Conservation (phyloP, 108 stramenopile genomes). For the Schizochytrium sp. region DNA sequence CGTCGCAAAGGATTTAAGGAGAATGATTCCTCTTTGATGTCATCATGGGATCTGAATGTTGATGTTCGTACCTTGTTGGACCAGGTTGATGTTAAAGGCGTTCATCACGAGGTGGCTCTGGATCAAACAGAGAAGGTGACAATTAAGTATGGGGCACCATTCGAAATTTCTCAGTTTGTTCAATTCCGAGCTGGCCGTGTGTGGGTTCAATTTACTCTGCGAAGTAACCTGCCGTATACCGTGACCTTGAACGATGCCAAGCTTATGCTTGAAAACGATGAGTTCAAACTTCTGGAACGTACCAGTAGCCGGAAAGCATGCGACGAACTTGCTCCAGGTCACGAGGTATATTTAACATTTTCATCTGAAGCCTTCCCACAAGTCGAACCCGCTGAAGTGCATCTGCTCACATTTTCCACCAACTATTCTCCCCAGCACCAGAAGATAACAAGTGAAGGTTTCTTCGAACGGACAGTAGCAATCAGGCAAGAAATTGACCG, state of each 20-base stretch:
- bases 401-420: background rate
- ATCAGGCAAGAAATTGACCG: conserved; percentile 6
- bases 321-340: background rate
- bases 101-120: background rate
- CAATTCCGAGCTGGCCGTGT: background rate
- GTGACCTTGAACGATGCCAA: background rate
- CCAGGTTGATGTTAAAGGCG: conserved; percentile 4
- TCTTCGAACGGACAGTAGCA: conserved; percentile 1
- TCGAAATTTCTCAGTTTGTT: conserved; percentile 28
- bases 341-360: background rate
- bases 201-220: conserved; percentile 10
- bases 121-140: conserved; percentile 13
- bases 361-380: background rate
- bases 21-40: background rate
- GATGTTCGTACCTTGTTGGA: background rate
- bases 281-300: background rate
- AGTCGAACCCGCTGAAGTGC: background rate
- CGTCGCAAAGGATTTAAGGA: conserved; percentile 9
- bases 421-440: background rate
- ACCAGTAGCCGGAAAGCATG: background rate
- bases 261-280: conserved; percentile 14
- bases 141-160: conserved; percentile 11
- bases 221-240: background rate
- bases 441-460: background rate
- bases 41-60: conserved; percentile 20